Conservation (phyloP, 23 red algal genomes). For the Cyanidium caldarium region DNA sequence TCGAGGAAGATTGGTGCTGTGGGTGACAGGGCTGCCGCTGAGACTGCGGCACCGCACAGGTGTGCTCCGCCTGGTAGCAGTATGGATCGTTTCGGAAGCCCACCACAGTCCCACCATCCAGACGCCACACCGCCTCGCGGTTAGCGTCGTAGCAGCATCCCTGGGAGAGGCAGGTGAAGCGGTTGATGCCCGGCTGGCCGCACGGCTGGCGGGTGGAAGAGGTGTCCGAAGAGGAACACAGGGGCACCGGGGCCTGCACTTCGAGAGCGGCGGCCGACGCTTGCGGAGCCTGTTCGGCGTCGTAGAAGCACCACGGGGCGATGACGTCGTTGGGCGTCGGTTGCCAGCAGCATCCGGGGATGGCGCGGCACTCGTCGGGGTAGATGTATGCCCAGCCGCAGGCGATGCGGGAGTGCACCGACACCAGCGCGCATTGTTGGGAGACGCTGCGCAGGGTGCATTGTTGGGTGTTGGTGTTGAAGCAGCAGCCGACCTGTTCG, state of each 20-base stretch:
- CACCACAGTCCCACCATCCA: background rate
- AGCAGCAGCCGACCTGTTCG: slow-evolving; percentile 5
- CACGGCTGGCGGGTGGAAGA: background rate
- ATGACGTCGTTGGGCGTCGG: background rate
- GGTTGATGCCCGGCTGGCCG: slow-evolving; percentile 1
- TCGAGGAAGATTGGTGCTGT: too few species aligned
- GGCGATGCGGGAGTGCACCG: background rate
- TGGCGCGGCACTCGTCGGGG: slow-evolving; percentile 3
- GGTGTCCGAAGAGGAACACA: background rate
- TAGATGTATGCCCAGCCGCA: slow-evolving; percentile 6
- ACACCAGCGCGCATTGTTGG: background rate
- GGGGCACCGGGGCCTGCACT: background rate
- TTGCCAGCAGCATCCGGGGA: slow-evolving; percentile 6
- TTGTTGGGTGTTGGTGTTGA: background rate
- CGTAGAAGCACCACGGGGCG: slow-evolving; percentile 6
- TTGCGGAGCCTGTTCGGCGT: background rate
- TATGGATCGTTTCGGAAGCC: background rate
- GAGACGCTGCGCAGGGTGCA: slow-evolving; percentile 6
- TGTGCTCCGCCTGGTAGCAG: slow-evolving; percentile 7
- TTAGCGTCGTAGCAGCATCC: slow-evolving; percentile 4
- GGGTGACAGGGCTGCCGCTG: background rate
- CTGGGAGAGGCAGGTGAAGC: background rate
- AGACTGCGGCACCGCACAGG: background rate
- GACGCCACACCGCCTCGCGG: background rate
- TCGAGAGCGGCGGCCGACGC: background rate